These are phyloP conservation scores for Coemansia sp. DNA, from an alignment of 192 early-diverging fungal species.

Conservation along the genomic window DNA sequence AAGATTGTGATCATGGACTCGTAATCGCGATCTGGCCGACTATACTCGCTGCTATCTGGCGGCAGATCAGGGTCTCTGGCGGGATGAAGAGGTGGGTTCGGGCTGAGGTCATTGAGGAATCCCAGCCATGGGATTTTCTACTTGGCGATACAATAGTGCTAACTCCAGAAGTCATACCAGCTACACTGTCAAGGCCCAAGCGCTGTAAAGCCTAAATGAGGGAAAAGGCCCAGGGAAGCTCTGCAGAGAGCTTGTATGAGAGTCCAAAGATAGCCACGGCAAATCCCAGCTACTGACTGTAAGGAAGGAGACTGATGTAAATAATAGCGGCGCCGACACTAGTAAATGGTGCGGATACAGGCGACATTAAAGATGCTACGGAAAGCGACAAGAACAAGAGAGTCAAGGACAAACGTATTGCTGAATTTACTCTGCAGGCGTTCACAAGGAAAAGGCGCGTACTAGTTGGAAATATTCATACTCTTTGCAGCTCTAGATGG, in stretches of 20 bases:
- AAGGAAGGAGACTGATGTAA: not conserved
- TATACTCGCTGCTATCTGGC: no score
- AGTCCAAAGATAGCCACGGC: not conserved
- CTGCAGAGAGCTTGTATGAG: not conserved
- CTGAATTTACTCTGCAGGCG: not conserved
- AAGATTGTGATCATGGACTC: no score
- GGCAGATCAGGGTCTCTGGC: not conserved
- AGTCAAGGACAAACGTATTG: not conserved
- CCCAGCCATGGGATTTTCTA: not conserved
- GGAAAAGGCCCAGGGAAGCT: not conserved
- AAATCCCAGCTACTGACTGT: not conserved
- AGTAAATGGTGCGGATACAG: not conserved
- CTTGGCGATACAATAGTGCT: not conserved
- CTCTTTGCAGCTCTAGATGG: not conserved
- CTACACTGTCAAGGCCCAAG: not conserved
- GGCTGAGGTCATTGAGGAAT: not conserved
- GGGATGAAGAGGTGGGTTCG: not conserved
- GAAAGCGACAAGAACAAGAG: not conserved
- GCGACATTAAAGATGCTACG: not conserved
- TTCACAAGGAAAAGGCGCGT: not conserved
- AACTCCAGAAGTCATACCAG: not conserved
- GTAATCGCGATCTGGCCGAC: no score
- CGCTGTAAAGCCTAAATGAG: not conserved
- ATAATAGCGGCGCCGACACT: not conserved
- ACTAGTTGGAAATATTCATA: not conserved